Evolutionary conservation across 2,329 filamentous ascomycete species (phyloP).

Genomic region (Nakataea oryzae): DNA sequence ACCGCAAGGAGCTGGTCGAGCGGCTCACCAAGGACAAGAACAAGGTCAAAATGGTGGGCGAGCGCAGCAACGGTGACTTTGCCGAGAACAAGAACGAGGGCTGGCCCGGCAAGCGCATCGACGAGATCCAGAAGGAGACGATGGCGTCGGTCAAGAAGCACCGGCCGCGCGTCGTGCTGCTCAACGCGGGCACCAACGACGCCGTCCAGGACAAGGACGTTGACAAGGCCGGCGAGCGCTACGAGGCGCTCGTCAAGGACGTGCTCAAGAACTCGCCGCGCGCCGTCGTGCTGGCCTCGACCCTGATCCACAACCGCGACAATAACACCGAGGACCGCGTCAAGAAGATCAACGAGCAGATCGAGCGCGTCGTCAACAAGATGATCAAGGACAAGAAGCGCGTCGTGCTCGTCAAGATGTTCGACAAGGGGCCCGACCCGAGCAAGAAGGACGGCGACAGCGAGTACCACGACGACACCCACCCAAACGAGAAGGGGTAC

Average conservation of each 20-base stretch:
- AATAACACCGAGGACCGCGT: slow-evolving; percentile 8
- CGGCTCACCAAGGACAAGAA: slow-evolving; percentile 8
- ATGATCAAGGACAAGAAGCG: slow-evolving; percentile 6
- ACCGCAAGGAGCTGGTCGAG: slow-evolving; percentile 13
- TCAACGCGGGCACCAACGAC: slow-evolving; percentile 15
- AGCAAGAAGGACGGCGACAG: slow-evolving; percentile 5
- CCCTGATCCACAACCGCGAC: slow-evolving; percentile 12
- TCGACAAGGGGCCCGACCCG: slow-evolving; percentile 5
- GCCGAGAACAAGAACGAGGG: slow-evolving; percentile 8
- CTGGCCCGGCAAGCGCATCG: slow-evolving; percentile 7
- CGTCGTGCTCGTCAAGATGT: slow-evolving; percentile 11
- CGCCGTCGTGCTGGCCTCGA: slow-evolving; percentile 12
- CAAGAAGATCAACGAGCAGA: slow-evolving; percentile 9
- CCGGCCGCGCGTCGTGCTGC: slow-evolving; percentile 7
- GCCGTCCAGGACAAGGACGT: slow-evolving; percentile 12
- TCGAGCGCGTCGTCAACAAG: slow-evolving; percentile 1
- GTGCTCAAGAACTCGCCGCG: slow-evolving; percentile 11
- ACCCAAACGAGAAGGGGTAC: slow-evolving; percentile 7
- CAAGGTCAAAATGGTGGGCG: slow-evolving; percentile 14
- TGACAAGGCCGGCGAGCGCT: slow-evolving; percentile 10
- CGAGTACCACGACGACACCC: slow-evolving; percentile 5
- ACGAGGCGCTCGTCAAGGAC: slow-evolving; percentile 10
- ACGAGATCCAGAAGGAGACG: slow-evolving; percentile 2
- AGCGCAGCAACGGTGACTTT: slow-evolving; percentile 9
- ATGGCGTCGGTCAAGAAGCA: slow-evolving; percentile 6